Percentiles rank a stretch among this genome's conserved stretches.
Conservation (phyloP, 2,329 filamentous ascomycete species). For the Paecilomyces dactylethromorphus region DNA sequence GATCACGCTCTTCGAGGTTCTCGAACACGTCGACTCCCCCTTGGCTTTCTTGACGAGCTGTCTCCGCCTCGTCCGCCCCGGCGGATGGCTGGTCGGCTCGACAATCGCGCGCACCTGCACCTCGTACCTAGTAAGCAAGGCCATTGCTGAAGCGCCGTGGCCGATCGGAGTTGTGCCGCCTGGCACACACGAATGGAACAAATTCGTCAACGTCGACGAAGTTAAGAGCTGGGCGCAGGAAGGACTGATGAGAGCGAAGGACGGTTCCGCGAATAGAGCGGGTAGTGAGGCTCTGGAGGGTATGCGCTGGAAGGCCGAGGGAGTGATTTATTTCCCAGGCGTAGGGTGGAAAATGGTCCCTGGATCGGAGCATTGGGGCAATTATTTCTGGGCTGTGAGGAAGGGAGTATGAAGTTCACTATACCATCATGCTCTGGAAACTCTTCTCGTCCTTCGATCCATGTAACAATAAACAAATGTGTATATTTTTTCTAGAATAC, state of each 20-base stretch:
- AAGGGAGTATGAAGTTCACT: constrained; percentile 33
- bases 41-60: constrained; percentile 54
- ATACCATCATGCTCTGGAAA: not conserved
- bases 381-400: constrained; percentile 90
- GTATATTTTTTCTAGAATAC: not conserved
- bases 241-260: constrained; percentile 45
- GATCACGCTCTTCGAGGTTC: constrained; percentile 84
- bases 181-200: constrained; percentile 93
- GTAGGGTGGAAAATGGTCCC: constrained; percentile 79
- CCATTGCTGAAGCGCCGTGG: constrained; percentile 78
- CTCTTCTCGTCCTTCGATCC: no score
- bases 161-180: constrained; percentile 69
- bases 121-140: constrained; percentile 86
- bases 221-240: constrained; percentile 35
- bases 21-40: constrained; percentile 89
- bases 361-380: constrained; percentile 79
- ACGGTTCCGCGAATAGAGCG: constrained; percentile 14
- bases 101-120: constrained; percentile 87
- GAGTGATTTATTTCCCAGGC: constrained; percentile 84
- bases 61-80: constrained; percentile 66
- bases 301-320: constrained; percentile 61
- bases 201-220: constrained; percentile 88
- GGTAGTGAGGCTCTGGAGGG: constrained; percentile 21
- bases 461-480: not conserved
- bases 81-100: constrained; percentile 86